These are phyloP conservation scores for Mycena vitilis DNA, from an alignment of 768 basidiomycete species.

Conservation along the genomic window DNA sequence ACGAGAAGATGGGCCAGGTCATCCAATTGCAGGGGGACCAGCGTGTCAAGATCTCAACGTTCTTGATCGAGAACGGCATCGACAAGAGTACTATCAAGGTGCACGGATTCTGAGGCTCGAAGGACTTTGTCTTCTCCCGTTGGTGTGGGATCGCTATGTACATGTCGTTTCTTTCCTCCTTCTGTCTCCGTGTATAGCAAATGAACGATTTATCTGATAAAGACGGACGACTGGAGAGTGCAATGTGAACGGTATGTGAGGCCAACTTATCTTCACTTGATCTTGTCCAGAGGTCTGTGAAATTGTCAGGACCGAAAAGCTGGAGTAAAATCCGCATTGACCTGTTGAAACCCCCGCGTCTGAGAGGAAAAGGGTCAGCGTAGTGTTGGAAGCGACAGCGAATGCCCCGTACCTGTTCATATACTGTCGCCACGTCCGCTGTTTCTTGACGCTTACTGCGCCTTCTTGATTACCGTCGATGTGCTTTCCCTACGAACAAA, in stretches of 20 bases:
- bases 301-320: constrained; percentile 35
- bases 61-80: constrained; percentile 88
- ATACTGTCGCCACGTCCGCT: constrained; percentile 95
- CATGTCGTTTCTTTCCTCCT: constrained; percentile 32
- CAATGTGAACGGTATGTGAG: constrained; percentile 31
- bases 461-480: constrained; percentile 89
- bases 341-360: constrained; percentile 91
- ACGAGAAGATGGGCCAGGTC: constrained; percentile 95
- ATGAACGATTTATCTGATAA: constrained; percentile 35
- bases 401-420: constrained; percentile 87
- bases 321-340: constrained; percentile 40
- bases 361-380: constrained; percentile 42
- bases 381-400: background rate
- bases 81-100: constrained; percentile 84
- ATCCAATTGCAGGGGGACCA: constrained; percentile 99
- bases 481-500: constrained; percentile 69
- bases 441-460: constrained; percentile 75
- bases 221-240: constrained; percentile 24
- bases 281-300: constrained; percentile 90
- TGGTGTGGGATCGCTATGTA: constrained; percentile 10
- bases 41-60: constrained; percentile 87
- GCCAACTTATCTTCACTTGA: constrained; percentile 69
- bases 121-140: background rate
- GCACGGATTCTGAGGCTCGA: constrained; percentile 79
- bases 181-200: constrained; percentile 35